Evolutionary conservation across 2,329 filamentous ascomycete genomes (phyloP), one percentile per base, ranked within the genome.

Genomic region (Erysiphe pulchra): DNA sequence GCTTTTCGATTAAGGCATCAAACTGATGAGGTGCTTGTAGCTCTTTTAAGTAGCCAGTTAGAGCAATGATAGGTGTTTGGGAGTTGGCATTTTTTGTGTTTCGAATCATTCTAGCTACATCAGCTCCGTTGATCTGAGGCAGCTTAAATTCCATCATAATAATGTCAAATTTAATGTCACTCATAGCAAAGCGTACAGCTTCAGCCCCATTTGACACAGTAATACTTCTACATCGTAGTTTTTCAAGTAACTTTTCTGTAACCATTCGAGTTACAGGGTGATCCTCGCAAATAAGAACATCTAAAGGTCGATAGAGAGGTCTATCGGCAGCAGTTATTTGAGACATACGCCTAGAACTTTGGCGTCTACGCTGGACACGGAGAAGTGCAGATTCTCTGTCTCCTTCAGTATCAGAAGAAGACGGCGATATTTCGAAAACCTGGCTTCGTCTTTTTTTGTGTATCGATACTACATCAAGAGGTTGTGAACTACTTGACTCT

Each of bases 141-240:
- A 98, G 67, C 59, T 87, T 92, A 64, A 85, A 94, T 62, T 98
- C 90, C 61, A 93, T 87, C 67, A 98, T 90, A 59, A 98, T 94
- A 54, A 94, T 84, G 61, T 98, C 90, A 57, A 95, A 98, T 57
- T 95, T 92, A 58, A 98, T 87, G 58, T 95, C 87, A 56, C 87
- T 87, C 68, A 92, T 82, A 28, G 90, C 85, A 61, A 90, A 93
- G 18, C 87, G 76, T 55, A 93, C 79, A 11, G 87, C 90, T 57
- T 98, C 90, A 0, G 83, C 78, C 0, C 90, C 90, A 53, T 86
- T 93, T 2, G 78, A 71, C 4, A 90, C 87, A 2, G 83, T 85
- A 55, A 98, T 90, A 9, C 87, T 94, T 38, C 90, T 81, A 56
- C 90, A 98, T 33, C 84, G 80, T 33, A 95, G 67, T 62, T 95